Evolutionary conservation across 257 asterid genomes (phyloP).

Genomic region (Ballota nigra): DNA sequence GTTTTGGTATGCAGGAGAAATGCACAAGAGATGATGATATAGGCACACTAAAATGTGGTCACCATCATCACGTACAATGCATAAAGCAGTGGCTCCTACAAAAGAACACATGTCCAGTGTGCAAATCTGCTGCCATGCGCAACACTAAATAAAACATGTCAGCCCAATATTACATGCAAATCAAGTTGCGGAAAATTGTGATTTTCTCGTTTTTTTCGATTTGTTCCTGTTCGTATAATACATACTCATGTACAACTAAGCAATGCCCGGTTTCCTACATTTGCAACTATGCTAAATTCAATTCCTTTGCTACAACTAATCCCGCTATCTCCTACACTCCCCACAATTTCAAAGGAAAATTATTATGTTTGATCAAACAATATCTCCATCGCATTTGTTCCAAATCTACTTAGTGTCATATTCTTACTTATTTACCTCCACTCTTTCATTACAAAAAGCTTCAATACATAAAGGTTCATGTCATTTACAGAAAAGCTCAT

Average conservation of each 20-base stretch:
- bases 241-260: neutral
- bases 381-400: neutral
- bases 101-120: conserved; percentile 57
- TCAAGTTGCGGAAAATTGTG: neutral
- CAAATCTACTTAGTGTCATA: neutral
- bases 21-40: conserved; percentile 35
- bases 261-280: neutral
- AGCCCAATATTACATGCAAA: neutral
- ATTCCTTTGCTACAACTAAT: too few species aligned
- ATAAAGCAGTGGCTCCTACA: conserved; percentile 64
- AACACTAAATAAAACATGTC: neutral
- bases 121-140: conserved; percentile 47
- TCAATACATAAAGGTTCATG: neutral
- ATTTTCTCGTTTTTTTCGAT: neutral
- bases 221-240: neutral
- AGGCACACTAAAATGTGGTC: conserved; percentile 51
- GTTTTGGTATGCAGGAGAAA: conserved; percentile 40
- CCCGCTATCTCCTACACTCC: neutral
- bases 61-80: conserved; percentile 58
- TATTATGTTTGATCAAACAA: neutral
- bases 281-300: neutral
- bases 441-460: too few species aligned
- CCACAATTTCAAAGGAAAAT: neutral
- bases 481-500: conserved; percentile 22
- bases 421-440: neutral